These are phyloP conservation scores for Pouteria campechiana DNA, from an alignment of 179 eudicot species.

Conservation along the genomic window DNA sequence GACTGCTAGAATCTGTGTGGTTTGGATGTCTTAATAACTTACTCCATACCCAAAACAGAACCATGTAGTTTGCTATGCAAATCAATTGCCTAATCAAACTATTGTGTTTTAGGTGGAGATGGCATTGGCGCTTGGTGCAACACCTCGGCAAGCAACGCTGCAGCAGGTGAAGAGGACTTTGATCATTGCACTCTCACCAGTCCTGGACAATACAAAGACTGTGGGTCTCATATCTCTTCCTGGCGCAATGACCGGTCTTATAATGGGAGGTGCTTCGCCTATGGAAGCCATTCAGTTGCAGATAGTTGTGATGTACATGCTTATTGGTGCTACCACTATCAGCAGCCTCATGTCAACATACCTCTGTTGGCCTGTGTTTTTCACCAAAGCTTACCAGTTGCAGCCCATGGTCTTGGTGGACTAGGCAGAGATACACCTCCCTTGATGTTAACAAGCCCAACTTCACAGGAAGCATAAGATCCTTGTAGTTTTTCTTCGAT, in stretches of 20 bases:
- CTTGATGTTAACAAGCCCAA: too few species aligned
- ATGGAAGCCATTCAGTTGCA: conserved; percentile 85
- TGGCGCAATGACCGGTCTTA: conserved; percentile 93
- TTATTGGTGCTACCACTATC: conserved; percentile 64
- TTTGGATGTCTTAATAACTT: too few species aligned
- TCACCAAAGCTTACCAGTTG: conserved; percentile 74
- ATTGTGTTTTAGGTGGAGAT: conserved; percentile 81
- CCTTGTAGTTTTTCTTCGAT: too few species aligned
- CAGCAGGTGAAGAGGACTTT: conserved; percentile 72
- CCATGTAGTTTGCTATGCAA: too few species aligned
- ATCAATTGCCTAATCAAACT: too few species aligned
- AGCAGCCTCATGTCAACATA: conserved; percentile 81
- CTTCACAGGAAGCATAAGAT: too few species aligned
- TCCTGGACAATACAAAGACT: conserved; percentile 76
- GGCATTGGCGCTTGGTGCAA: conserved; percentile 84
- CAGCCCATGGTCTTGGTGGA: conserved; percentile 61
- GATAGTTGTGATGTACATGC: conserved; percentile 89
- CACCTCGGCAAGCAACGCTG: conserved; percentile 66
- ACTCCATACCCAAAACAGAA: too few species aligned
- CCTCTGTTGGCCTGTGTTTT: conserved; percentile 80
- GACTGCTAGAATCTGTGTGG: too few species aligned
- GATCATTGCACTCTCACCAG: conserved; percentile 77
- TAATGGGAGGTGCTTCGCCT: conserved; percentile 97
- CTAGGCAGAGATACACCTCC: too few species aligned
- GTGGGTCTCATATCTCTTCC: conserved; percentile 87